Evolutionary conservation across 352 stramenopile genomes (phyloP).

Genomic region (Globisporangium megalacanthum): DNA sequence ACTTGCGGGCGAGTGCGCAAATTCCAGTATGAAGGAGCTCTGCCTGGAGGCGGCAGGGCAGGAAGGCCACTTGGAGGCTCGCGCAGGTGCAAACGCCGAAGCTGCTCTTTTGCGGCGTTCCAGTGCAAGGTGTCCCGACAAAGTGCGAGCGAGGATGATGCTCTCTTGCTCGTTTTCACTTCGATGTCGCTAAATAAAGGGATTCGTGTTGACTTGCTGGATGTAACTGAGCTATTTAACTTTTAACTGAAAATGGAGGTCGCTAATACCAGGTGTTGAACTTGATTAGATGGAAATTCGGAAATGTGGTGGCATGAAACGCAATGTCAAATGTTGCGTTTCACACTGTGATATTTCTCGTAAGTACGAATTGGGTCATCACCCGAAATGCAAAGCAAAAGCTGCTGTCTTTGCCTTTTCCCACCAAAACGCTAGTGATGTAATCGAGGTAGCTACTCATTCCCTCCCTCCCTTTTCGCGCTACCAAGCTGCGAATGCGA

Average conservation of each 20-base stretch:
- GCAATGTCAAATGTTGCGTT: slow-evolving; percentile 2
- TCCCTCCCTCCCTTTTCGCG: too few species aligned
- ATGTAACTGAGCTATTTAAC: background rate
- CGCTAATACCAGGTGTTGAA: background rate
- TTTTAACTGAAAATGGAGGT: too few species aligned
- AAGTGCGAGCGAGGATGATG: background rate
- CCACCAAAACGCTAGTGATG: too few species aligned
- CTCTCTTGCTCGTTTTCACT: background rate
- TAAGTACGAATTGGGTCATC: background rate
- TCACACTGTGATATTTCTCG: background rate
- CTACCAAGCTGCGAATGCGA: too few species aligned
- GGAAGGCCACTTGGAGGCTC: too few species aligned
- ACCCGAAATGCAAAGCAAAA: background rate
- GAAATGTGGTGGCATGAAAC: background rate
- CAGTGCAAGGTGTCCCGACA: background rate
- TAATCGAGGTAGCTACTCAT: background rate
- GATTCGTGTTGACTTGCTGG: background rate
- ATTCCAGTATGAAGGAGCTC: slow-evolving; percentile 7
- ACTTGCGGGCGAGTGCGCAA: slow-evolving; percentile 8
- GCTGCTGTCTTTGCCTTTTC: background rate
- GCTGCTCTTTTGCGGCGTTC: background rate
- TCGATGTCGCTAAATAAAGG: too few species aligned
- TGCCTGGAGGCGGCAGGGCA: background rate
- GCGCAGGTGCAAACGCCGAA: background rate
- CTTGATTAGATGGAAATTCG: background rate